Base-by-base conservation (phyloP, 495 filamentous ascomycete species). In the Aspergillus bertholletiae region DNA sequence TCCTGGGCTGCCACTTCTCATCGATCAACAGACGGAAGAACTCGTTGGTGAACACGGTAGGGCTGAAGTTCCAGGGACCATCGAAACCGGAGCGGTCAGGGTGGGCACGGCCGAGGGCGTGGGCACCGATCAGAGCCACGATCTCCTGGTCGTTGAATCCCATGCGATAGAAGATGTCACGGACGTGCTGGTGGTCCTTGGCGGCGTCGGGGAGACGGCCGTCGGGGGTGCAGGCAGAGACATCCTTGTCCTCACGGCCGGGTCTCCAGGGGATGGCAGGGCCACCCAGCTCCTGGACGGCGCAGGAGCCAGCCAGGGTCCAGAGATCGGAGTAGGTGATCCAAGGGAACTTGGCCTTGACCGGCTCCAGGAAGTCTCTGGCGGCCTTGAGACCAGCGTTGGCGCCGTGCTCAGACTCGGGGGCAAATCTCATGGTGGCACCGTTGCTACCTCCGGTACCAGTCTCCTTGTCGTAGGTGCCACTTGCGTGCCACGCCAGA, bases 141-240 rank as follows among this genome's bases (percentile, higher is more conserved):
- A 97, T 97, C 73, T 98, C 93, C 46, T 86, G 88, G 76, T 98
- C 94, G 72, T 95, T 86, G 81, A 98, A 98, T 54, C 94, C 94
- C 92, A 97, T 97, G 70, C 93, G 90, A 70, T 83, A 81, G 81
- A 98, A 98, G 80, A 98, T 88, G 72, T 85, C 84, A 54, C 94
- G 88, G 66, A 98, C 79, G 74, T 98, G 94, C 56, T 81, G 79
- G 54, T 87, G 82, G 56, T 81, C 88, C 80, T 97, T 85, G 58
- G 83, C 57, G 46, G 81, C 94, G 68, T 98, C 93, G 55, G 94
- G 94, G 24, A 98, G 89, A 74, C 94, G 92, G 56, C 94, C 94
- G 64, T 98, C 93, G 44, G 94, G 94, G 43, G 92, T 94, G 81
- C 92, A 96, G 68, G 83, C 88, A 52, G 85, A 70, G n/a, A 90